Conservation (phyloP, 2,329 filamentous ascomycete genomes). For the Kalmusia sp. region DNA sequence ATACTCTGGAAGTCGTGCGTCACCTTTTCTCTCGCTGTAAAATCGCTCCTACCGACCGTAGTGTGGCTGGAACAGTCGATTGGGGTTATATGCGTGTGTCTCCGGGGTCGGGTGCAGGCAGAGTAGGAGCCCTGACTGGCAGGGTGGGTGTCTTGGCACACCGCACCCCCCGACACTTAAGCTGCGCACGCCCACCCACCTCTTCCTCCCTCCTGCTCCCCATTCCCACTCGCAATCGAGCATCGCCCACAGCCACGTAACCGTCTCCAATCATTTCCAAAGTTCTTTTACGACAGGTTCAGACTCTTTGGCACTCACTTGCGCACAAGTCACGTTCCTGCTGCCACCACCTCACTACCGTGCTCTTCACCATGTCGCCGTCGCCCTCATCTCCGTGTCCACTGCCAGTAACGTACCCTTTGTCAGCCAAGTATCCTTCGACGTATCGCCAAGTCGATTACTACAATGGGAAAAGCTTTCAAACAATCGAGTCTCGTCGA, state of each 20-base stretch:
- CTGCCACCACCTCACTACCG: background rate
- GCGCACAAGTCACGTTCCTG: conserved; percentile 5
- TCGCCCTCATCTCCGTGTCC: conserved; percentile 21
- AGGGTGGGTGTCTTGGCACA: conserved; percentile 24
- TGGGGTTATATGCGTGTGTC: conserved; percentile 8
- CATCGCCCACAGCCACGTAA: conserved; percentile 16
- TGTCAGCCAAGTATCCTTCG: background rate
- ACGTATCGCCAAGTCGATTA: conserved; percentile 34
- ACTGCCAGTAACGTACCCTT: background rate
- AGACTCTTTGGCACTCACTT: conserved; percentile 3
- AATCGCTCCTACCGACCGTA: background rate
- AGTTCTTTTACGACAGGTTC: background rate
- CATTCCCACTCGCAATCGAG: conserved; percentile 13
- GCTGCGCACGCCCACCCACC: conserved; percentile 20
- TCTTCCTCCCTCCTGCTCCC: conserved; percentile 24
- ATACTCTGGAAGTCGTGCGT: conserved; percentile 15
- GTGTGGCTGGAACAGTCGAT: background rate
- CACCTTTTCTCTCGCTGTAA: background rate
- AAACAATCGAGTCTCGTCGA: conserved; percentile 34
- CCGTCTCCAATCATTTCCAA: conserved; percentile 15
- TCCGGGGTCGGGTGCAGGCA: conserved; percentile 13
- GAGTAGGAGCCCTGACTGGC: conserved; percentile 14
- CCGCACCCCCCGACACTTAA: conserved; percentile 17
- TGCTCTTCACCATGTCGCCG: conserved; percentile 32
- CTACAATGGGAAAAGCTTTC: conserved; percentile 28